Percentiles rank a stretch among this genome's conserved stretches.
These are phyloP conservation scores for Colletotrichum sp. DNA, from an alignment of 2,329 filamentous ascomycete species.

Conservation along the genomic window DNA sequence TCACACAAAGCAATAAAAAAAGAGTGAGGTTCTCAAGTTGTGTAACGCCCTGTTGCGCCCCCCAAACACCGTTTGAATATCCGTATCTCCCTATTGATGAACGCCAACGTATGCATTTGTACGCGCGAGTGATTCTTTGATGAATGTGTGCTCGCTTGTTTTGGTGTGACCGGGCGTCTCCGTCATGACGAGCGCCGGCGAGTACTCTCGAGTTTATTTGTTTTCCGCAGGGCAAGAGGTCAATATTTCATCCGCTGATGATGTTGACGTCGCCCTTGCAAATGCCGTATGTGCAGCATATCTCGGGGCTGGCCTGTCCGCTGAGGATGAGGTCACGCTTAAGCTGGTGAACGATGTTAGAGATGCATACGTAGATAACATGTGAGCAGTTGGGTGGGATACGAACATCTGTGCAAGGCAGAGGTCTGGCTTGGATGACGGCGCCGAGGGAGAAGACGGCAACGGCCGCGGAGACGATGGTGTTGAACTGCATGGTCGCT, in stretches of 20 bases:
- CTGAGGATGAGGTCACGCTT: conserved; percentile 51
- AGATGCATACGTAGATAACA: not conserved
- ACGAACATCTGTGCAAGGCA: conserved; percentile 45
- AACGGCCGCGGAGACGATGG: conserved; percentile 26
- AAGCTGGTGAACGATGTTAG: conserved; percentile 26
- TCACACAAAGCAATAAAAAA: not conserved
- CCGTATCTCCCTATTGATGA: not conserved
- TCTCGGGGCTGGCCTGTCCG: conserved; percentile 51
- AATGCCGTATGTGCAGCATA: conserved; percentile 59
- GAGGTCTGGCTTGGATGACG: conserved; percentile 34
- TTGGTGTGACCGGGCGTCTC: not conserved
- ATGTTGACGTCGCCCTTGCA: conserved; percentile 57
- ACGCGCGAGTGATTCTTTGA: not conserved
- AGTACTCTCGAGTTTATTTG: not conserved
- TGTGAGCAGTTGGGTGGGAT: not conserved
- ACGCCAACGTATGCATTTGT: not conserved
- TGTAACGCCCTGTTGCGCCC: not conserved
- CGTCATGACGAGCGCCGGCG: conserved; percentile 4
- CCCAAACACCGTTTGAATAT: not conserved
- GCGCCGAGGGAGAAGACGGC: conserved; percentile 28
- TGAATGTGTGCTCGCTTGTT: not conserved
- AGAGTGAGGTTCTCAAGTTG: not conserved
- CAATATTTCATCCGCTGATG: conserved; percentile 39
- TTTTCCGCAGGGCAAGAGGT: conserved; percentile 1
- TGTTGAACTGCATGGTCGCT: conserved; percentile 29